phyloP scores from a whole-genome alignment of 306 rosid species.

The Lathyrus sativus region DNA sequence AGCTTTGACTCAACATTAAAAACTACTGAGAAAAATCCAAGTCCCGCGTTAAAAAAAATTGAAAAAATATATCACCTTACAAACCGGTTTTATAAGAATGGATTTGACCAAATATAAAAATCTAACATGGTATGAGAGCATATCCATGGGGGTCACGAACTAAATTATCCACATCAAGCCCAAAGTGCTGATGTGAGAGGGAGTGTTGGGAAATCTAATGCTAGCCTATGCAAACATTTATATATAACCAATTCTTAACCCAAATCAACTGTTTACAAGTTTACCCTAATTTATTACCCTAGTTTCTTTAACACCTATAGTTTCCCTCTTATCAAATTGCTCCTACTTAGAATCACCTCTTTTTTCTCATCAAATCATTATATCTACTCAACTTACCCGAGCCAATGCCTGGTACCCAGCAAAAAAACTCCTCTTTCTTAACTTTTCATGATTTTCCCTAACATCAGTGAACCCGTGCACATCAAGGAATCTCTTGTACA shows the following conservation, averaged over 20 bases:
- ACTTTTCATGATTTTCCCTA: slow-evolving; percentile 57
- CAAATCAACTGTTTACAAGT: background rate
- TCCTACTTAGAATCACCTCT: slow-evolving; percentile 6
- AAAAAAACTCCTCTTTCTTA: slow-evolving; percentile 83
- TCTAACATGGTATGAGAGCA: background rate
- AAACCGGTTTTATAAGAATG: background rate
- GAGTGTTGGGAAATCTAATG: background rate
- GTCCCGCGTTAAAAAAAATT: background rate
- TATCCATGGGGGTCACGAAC: background rate
- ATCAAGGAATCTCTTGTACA: slow-evolving; percentile 89
- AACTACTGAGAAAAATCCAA: background rate
- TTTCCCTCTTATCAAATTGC: slow-evolving; percentile 9
- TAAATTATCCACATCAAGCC: background rate
- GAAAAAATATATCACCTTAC: background rate
- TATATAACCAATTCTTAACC: slow-evolving; percentile 1
- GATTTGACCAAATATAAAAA: background rate
- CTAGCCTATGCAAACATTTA: slow-evolving; percentile 13
- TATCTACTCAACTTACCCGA: slow-evolving; percentile 59
- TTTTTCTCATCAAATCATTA: background rate
- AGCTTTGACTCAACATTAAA: background rate
- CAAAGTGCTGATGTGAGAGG: background rate
- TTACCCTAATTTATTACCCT: slow-evolving; percentile 1
- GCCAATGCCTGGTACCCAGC: slow-evolving; percentile 98
- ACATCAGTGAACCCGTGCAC: slow-evolving; percentile 81
- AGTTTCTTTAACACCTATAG: slow-evolving; percentile 5